phyloP scores from a whole-genome alignment of 2,329 filamentous ascomycete genomes.

The Colletotrichum sp. region DNA sequence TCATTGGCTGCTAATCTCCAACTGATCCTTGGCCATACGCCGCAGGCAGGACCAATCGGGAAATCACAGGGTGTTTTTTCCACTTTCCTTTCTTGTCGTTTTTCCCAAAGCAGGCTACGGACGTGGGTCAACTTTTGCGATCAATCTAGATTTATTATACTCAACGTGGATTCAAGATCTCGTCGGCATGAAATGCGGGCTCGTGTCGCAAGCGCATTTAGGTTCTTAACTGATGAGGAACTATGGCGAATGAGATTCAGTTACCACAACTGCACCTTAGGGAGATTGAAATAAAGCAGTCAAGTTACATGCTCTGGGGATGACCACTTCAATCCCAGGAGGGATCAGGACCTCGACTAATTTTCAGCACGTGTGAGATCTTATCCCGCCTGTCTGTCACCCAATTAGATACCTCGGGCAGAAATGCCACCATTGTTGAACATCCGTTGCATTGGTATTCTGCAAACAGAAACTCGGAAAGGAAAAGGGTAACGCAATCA shows the following conservation, averaged over 20 bases:
- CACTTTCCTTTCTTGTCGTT: not conserved
- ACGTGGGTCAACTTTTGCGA: fast-evolving
- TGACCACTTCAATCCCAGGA: fast-evolving
- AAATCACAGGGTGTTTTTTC: not conserved
- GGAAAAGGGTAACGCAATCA: fast-evolving
- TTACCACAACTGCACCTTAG: not conserved
- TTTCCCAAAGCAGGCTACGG: not conserved
- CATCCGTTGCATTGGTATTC: fast-evolving
- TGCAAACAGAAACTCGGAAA: not conserved
- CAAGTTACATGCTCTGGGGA: fast-evolving
- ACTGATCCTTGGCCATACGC: not conserved
- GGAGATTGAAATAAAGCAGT: fast-evolving
- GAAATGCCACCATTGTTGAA: not conserved
- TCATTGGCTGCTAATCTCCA: not conserved
- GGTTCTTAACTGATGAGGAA: too few relatives aligned
- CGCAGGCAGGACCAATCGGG: not conserved
- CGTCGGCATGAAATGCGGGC: too few relatives aligned
- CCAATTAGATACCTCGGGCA: fast-evolving
- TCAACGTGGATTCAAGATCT: too few relatives aligned
- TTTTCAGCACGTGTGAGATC: fast-evolving
- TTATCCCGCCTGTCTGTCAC: not conserved
- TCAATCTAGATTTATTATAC: fast-evolving
- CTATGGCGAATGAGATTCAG: not conserved
- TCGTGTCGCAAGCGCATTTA: too few relatives aligned
- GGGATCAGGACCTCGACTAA: not conserved